A percentile compares a stretch with the other conserved stretches of the same genome.
Evolutionary conservation across 176 grass and related monocot species (phyloP).

Genomic region (Eragrostis nindensis): DNA sequence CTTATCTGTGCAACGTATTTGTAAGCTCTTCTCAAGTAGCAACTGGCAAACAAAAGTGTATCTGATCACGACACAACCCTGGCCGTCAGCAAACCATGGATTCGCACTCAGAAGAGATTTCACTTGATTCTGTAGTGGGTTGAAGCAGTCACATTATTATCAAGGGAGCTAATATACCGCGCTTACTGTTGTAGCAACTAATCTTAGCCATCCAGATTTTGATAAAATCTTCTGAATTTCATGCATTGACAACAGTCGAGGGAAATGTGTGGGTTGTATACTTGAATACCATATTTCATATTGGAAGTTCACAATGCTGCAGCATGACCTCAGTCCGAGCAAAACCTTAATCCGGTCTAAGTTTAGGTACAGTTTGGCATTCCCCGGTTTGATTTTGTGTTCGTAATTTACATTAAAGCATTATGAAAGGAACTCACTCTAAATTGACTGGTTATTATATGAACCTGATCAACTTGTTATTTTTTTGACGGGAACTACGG

Average conservation of each 20-base stretch:
- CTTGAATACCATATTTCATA: too few relatives aligned
- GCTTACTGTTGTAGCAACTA: background rate
- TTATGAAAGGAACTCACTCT: too few relatives aligned
- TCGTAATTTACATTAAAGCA: too few relatives aligned
- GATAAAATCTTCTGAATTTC: background rate
- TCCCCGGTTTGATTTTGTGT: too few relatives aligned
- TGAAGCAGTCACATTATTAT: background rate
- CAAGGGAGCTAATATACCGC: background rate
- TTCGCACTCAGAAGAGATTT: background rate
- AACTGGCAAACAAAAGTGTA: background rate
- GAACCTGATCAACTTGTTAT: too few relatives aligned
- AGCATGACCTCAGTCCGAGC: too few relatives aligned
- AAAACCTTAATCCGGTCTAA: too few relatives aligned
- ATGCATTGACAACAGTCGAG: background rate
- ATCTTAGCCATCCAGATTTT: background rate
- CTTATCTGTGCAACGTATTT: slow-evolving; percentile 17
- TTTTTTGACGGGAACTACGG: too few relatives aligned
- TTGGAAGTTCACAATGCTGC: too few relatives aligned
- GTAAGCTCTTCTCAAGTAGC: background rate
- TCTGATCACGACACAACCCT: background rate
- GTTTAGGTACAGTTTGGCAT: too few relatives aligned
- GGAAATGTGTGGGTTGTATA: too few relatives aligned
- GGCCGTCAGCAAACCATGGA: background rate
- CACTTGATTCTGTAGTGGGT: background rate
- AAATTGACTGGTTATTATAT: too few relatives aligned